Percentiles rank a stretch among this genome's conserved stretches.
Conservation (phyloP, 352 stramenopile species). For the Thalassiosira delicatula region DNA sequence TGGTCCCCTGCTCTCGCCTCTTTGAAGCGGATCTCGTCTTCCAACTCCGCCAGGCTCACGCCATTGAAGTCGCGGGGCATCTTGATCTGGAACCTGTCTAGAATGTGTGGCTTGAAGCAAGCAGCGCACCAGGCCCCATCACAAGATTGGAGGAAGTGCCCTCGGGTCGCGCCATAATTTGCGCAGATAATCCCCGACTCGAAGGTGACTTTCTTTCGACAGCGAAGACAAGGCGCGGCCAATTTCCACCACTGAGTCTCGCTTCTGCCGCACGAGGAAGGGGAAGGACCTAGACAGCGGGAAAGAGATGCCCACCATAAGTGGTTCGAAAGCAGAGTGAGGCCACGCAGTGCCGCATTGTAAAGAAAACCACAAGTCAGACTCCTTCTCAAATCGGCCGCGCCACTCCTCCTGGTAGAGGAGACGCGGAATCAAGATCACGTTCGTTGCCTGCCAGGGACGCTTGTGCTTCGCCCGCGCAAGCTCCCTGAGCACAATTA, state of each 20-base stretch:
- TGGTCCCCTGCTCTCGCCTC: conserved; percentile 20
- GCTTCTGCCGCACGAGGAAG: conserved; percentile 10
- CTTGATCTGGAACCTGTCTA: neutral
- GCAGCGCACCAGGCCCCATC: neutral
- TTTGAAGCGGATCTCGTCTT: conserved; percentile 12
- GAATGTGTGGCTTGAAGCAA: neutral
- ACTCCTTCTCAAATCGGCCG: conserved; percentile 38
- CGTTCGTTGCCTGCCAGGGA: conserved; percentile 11
- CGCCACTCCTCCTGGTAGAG: conserved; percentile 42
- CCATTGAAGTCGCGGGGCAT: conserved; percentile 4
- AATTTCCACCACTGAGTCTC: conserved; percentile 14
- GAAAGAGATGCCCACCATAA: conserved; percentile 31
- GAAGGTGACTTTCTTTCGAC: conserved; percentile 6
- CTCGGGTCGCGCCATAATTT: conserved; percentile 9
- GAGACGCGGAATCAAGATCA: conserved; percentile 33
- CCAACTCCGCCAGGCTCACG: neutral
- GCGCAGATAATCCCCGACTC: conserved; percentile 12
- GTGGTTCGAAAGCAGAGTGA: conserved; percentile 33
- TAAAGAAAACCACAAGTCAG: conserved; percentile 39
- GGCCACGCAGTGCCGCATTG: conserved; percentile 17
- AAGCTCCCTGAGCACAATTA: conserved; percentile 27
- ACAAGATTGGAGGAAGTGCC: neutral
- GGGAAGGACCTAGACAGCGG: conserved; percentile 3
- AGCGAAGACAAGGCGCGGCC: conserved; percentile 9
- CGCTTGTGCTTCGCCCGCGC: conserved; percentile 10